A percentile compares a stretch with the other conserved stretches of the same genome.
Conservation (phyloP, 306 rosid genomes). For the Quercus alba region DNA sequence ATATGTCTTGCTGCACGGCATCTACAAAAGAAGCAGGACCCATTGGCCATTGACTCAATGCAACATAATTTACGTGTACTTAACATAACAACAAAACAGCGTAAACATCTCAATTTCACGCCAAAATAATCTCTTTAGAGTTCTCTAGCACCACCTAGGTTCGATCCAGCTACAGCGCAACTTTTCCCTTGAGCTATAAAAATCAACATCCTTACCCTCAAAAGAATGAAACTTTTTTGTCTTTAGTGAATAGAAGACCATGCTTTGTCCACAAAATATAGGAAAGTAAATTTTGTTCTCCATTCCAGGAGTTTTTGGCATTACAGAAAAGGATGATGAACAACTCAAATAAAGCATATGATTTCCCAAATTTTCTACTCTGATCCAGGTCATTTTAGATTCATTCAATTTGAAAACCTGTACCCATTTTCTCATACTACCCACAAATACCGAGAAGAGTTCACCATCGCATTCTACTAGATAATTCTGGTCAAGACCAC, state of each 20-base stretch:
- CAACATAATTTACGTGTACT: too few species aligned
- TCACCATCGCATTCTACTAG: not conserved
- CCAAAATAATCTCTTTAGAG: not conserved
- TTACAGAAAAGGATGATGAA: not conserved
- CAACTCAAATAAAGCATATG: not conserved
- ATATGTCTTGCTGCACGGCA: too few species aligned
- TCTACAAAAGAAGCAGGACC: too few species aligned
- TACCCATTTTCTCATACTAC: not conserved
- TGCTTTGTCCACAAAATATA: not conserved
- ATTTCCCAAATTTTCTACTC: not conserved
- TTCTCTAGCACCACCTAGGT: not conserved
- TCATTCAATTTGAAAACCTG: not conserved
- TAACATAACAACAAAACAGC: not conserved
- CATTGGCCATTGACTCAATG: too few species aligned
- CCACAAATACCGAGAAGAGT: not conserved
- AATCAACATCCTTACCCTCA: not conserved
- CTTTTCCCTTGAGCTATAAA: not conserved
- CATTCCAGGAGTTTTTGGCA: not conserved
- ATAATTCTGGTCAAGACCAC: not conserved
- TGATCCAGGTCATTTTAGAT: not conserved
- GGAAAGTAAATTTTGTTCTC: not conserved
- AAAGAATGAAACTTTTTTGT: not conserved
- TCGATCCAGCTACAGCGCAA: not conserved
- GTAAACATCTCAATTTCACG: not conserved
- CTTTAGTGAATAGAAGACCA: not conserved